Conservation (phyloP, 352 stramenopile genomes). For the Pythium sukuiense region DNA sequence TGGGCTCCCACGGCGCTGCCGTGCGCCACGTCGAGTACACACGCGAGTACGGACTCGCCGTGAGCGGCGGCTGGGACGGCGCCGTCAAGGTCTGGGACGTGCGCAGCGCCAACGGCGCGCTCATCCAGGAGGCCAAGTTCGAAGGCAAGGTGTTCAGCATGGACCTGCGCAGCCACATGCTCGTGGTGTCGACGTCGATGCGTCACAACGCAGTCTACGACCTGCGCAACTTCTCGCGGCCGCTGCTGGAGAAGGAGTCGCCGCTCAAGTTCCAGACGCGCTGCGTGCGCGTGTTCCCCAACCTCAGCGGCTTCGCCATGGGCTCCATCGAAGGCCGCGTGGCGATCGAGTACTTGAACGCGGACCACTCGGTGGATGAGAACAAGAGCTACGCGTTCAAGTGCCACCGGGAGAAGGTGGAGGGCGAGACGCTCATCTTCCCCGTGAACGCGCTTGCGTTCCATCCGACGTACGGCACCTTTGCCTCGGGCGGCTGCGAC, state of each 20-base stretch:
- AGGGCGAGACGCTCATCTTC: constrained; percentile 88
- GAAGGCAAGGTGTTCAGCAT: constrained; percentile 71
- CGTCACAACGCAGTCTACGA: constrained; percentile 79
- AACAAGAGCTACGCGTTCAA: constrained; percentile 97
- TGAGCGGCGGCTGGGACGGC: constrained; percentile 73
- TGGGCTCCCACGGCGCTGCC: constrained; percentile 52
- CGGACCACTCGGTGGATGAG: constrained; percentile 42
- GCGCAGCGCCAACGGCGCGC: constrained; percentile 49
- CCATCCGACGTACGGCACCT: constrained; percentile 92
- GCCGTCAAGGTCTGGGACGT: constrained; percentile 66
- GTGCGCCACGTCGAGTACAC: constrained; percentile 65
- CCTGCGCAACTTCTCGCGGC: constrained; percentile 66
- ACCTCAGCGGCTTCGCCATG: constrained; percentile 85
- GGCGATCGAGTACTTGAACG: constrained; percentile 94
- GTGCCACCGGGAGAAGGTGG: constrained; percentile 93
- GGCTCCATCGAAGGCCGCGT: constrained; percentile 96
- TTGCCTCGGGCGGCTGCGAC: constrained; percentile 96
- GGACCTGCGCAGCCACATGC: constrained; percentile 54
- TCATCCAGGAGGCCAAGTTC: constrained; percentile 45
- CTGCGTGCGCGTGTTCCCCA: constrained; percentile 78
- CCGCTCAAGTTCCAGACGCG: constrained; percentile 92
- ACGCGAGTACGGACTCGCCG: constrained; percentile 44
- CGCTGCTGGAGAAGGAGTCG: constrained; percentile 71
- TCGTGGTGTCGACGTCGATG: constrained; percentile 59
- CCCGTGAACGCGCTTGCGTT: constrained; percentile 97